Evolutionary conservation across 2,329 filamentous ascomycete genomes (phyloP).

Genomic region (Lachnellula subtilissima): DNA sequence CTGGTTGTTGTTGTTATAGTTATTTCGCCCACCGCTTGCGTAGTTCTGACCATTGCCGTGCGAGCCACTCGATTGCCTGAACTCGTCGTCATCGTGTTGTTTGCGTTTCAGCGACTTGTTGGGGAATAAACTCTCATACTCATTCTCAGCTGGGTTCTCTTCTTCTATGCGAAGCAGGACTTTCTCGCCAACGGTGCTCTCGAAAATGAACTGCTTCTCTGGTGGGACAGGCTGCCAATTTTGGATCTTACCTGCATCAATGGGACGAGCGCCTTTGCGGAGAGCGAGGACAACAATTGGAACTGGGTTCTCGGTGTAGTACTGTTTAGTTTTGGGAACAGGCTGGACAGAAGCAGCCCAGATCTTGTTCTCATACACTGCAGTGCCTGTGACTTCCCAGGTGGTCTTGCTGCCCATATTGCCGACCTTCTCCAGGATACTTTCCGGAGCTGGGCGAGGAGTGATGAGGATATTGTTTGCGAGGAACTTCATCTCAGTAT

Average conservation of each 20-base stretch:
- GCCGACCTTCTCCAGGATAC: conserved; percentile 76
- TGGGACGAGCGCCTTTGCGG: conserved; percentile 67
- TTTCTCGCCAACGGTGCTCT: conserved; percentile 83
- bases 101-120: conserved; percentile 59
- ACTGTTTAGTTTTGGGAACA: conserved; percentile 58
- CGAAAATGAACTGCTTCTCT: conserved; percentile 70
- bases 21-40: conserved; percentile 24
- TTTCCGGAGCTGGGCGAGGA: conserved; percentile 65
- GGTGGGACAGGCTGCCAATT: conserved; percentile 74
- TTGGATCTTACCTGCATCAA: conserved; percentile 75
- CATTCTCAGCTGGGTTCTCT: conserved; percentile 57
- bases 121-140: conserved; percentile 58
- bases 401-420: conserved; percentile 77
- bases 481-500: conserved; percentile 71
- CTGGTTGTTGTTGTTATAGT: conserved; percentile 30
- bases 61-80: conserved; percentile 25
- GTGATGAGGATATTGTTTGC: conserved; percentile 91
- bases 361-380: conserved; percentile 69
- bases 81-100: conserved; percentile 50
- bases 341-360: conserved; percentile 83
- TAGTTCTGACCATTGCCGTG: conserved; percentile 35
- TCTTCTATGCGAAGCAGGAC: conserved; percentile 75
- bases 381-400: conserved; percentile 79
- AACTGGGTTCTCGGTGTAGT: conserved; percentile 73
- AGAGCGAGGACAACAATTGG: conserved; percentile 81